Evolutionary conservation across 495 filamentous ascomycete genomes (phyloP).

Genomic region (Staphylotrichum tortipilum): DNA sequence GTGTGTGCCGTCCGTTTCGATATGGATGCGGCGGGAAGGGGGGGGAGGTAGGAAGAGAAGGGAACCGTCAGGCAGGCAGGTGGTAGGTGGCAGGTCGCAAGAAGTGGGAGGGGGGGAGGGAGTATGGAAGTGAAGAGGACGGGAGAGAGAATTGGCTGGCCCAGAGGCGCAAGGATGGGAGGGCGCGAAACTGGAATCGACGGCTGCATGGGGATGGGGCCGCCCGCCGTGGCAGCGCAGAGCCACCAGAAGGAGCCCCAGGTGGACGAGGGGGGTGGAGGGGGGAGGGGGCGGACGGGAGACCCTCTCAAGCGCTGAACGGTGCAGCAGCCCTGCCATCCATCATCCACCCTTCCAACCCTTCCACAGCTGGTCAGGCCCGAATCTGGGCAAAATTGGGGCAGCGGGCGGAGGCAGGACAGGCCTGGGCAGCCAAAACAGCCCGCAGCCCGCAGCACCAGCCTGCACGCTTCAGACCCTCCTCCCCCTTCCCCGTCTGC

Average conservation of each 20-base stretch:
- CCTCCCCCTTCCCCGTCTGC: too few relatives aligned
- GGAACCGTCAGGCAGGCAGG: too few relatives aligned
- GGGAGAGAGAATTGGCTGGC: slow-evolving; percentile 6
- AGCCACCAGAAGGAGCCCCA: not conserved
- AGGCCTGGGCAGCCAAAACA: slow-evolving; percentile 7
- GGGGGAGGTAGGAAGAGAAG: not conserved
- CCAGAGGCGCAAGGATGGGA: slow-evolving; percentile 5
- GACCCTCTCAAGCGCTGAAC: slow-evolving; percentile 5
- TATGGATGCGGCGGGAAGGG: not conserved
- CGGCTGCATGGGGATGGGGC: slow-evolving; percentile 2
- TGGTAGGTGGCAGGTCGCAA: too few relatives aligned
- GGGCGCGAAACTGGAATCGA: not conserved
- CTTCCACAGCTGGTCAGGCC: too few relatives aligned
- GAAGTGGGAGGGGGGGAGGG: slow-evolving; percentile 1
- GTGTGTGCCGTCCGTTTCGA: not conserved
- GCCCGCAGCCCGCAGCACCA: not conserved
- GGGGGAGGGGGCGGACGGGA: too few relatives aligned
- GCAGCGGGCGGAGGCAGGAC: slow-evolving; percentile 2
- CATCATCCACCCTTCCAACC: too few relatives aligned
- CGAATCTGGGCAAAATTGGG: slow-evolving; percentile 1
- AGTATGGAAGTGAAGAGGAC: too few relatives aligned
- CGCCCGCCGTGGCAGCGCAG: not conserved
- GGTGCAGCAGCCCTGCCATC: too few relatives aligned
- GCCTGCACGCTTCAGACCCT: too few relatives aligned
- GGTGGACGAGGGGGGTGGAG: too few relatives aligned